These are phyloP conservation scores for Ophiostoma piceae DNA, from an alignment of 2,329 filamentous ascomycete species.

Conservation along the genomic window DNA sequence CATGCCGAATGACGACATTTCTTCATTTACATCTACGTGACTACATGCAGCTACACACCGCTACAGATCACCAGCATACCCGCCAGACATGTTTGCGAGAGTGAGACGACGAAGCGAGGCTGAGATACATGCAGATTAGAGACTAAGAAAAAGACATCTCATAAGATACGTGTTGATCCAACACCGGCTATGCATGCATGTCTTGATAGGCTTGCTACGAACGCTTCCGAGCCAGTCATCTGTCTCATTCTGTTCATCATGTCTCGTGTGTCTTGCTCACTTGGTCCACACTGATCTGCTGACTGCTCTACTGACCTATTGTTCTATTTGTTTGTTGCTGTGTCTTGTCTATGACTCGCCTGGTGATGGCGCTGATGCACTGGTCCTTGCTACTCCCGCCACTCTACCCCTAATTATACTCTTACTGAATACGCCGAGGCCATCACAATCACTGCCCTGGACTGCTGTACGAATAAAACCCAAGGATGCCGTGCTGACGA, in stretches of 20 bases:
- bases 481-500: background rate
- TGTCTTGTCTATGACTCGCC: too few relatives aligned
- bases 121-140: background rate
- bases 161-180: background rate
- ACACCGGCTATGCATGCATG: background rate
- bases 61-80: constrained; percentile 9
- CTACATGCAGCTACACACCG: background rate
- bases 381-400: too few relatives aligned
- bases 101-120: background rate
- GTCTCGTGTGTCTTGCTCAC: background rate
- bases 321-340: too few relatives aligned
- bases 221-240: background rate
- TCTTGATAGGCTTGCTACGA: background rate
- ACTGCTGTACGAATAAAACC: background rate
- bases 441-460: background rate
- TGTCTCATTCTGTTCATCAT: background rate
- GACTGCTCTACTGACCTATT: too few relatives aligned
- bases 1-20: background rate
- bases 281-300: too few relatives aligned
- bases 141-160: too few relatives aligned
- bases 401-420: too few relatives aligned
- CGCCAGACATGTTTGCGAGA: background rate
- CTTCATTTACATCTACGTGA: too few relatives aligned
- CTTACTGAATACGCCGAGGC: too few relatives aligned
- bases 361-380: too few relatives aligned